Base-by-base conservation (phyloP, 257 asterid species). In the Penstemon davidsonii region DNA sequence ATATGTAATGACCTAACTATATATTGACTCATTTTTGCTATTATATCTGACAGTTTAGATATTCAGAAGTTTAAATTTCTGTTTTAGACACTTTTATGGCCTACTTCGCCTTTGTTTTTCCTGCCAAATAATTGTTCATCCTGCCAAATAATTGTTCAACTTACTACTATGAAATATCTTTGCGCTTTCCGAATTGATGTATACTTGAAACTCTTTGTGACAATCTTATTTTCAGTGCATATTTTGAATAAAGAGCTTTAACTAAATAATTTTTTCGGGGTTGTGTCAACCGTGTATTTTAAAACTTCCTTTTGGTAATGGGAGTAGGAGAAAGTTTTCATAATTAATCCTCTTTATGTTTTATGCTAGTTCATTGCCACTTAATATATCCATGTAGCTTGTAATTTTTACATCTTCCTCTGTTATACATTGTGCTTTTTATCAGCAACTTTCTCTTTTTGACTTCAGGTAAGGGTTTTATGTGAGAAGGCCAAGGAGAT, bases 401-500 rank as follows among this genome's bases (percentile, higher is more conserved):
- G 45, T 25, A 25, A 25, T 25, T 25, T 25, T 1, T 9, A 9
- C 38, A 45, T 8, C 37, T 71, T 71, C 47, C 67, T n/a, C 11
- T 9, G 45, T 58, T 50, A 33, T 53, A 11, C 11, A 19, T 12
- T 56, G 62, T 9, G 73, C 15, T 25, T 49, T 73, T 41, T 59
- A 42, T 47, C 60, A 64, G 60, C 7, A 12, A 2, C 40, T 7
- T 66, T 78, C 38, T 61, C 40, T 80, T 67, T 51, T 6, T 9
- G 43, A 70, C 4, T 69, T 47, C 75, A 88, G 96, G 91, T 84
- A 63, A 82, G 88, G 77, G 83, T 72, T 78, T 72, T 88, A 61
- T 88, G 93, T 33, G 87, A 84, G 74, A 86, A 88, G 81, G 96
- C 93, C 62, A 88, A 86, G 80, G 96, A 88, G 76, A 82, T 88